These are phyloP conservation scores for Chlorella sorokiniana DNA, from an alignment of 139 green algal genomes.

Conservation along the genomic window DNA sequence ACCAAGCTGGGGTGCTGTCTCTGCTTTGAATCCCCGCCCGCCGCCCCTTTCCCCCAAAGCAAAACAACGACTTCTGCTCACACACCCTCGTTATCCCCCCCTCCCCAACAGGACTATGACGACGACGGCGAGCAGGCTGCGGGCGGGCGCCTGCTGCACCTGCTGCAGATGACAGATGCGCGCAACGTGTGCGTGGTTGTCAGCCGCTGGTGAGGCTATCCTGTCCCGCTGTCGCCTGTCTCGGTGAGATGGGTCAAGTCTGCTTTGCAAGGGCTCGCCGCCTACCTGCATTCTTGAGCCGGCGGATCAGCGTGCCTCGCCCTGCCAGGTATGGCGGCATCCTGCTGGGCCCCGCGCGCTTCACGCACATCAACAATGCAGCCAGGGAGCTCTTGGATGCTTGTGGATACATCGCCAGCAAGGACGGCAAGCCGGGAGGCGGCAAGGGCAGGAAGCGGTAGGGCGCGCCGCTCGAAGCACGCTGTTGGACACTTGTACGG, in stretches of 20 bases:
- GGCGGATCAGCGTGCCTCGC: background rate
- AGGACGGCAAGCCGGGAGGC: constrained; percentile 11
- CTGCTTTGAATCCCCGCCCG: background rate
- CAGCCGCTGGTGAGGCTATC: background rate
- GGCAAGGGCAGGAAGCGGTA: constrained; percentile 35
- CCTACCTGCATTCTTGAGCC: background rate
- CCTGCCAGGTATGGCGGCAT: constrained; percentile 79
- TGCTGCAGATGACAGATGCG: constrained; percentile 66
- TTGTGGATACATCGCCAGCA: constrained; percentile 42
- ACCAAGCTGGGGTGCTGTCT: background rate
- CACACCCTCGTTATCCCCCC: no score
- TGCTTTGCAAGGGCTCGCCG: background rate
- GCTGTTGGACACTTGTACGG: no score
- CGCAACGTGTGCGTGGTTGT: constrained; percentile 54
- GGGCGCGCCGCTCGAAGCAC: background rate
- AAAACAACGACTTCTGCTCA: no score
- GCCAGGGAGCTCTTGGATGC: constrained; percentile 73
- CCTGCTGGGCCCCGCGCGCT: constrained; percentile 77
- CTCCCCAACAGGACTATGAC: constrained; percentile 73
- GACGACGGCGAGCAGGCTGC: constrained; percentile 88
- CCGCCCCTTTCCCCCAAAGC: background rate
- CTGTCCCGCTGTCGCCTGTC: background rate
- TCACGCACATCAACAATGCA: constrained; percentile 87
- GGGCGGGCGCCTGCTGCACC: constrained; percentile 79
- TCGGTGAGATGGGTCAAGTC: background rate